Conservation (phyloP, 2,329 filamentous ascomycete genomes). For the Esteya vermicola region DNA sequence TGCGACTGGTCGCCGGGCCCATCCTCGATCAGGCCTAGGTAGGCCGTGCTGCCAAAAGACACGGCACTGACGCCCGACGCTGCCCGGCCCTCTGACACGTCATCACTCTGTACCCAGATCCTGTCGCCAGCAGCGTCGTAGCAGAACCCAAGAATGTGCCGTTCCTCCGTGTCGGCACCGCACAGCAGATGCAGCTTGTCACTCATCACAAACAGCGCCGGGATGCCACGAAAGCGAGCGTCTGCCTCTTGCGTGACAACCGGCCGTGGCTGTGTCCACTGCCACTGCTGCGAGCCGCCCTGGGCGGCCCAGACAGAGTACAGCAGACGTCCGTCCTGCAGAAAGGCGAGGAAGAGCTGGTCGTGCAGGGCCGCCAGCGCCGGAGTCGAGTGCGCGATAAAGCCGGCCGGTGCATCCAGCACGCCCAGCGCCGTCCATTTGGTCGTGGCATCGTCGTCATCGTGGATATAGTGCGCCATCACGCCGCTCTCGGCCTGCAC, state of each 20-base stretch:
- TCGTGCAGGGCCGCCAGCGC: constrained; percentile 20
- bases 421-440: constrained; percentile 13
- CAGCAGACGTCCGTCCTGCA: constrained; percentile 15
- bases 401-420: constrained; percentile 12
- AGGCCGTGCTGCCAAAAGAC: constrained; percentile 18
- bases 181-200: constrained; percentile 19
- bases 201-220: constrained; percentile 19
- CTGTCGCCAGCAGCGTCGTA: constrained; percentile 16
- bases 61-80: constrained; percentile 19
- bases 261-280: constrained; percentile 10
- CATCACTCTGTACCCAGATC: constrained; percentile 16
- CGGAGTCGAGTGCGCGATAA: constrained; percentile 14
- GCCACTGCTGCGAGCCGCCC: constrained; percentile 9
- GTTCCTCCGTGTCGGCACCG: constrained; percentile 12
- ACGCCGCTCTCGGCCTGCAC: constrained; percentile 14
- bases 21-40: constrained; percentile 15
- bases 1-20: constrained; percentile 9
- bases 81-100: constrained; percentile 19
- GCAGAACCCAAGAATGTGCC: constrained; percentile 17
- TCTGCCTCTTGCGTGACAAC: background rate
- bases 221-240: constrained; percentile 16
- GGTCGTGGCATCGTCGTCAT: constrained; percentile 14
- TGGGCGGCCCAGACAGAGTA: constrained; percentile 15
- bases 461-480: constrained; percentile 18
- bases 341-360: constrained; percentile 18